Base-by-base conservation (phyloP, 1,139 yeast species). In the Suhomyces panamericanus region DNA sequence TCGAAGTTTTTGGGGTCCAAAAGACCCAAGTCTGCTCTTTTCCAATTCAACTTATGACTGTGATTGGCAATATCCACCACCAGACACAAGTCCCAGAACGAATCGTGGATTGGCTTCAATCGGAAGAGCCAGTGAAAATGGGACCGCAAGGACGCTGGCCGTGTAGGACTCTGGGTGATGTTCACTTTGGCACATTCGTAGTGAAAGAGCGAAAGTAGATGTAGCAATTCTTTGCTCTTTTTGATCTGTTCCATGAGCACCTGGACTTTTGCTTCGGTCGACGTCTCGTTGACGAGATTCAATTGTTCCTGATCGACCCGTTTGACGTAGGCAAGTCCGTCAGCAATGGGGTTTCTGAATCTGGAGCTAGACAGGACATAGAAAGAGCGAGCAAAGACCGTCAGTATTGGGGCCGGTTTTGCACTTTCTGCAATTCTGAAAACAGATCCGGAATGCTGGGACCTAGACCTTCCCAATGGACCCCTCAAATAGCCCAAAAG, bases 71-170 rank as follows among this genome's bases (percentile, higher is more conserved):
- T 56, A 32, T 69, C 67, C 36, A 58, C 48, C 13, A 58, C 42
- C 33, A 58, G 60, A 49, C 77, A 69, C 38, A 61, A 55, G 8
- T 66, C 73, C 77, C 78, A 74, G 43, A 74, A 73, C n/a, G 69
- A 56, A 12, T 57, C 47, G 50, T 73, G 73, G 26, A 73, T 53
- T 6, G 69, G 70, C 12, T 52, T 51, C 39, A 64, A 58, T 35
- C 58, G 59, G 30, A 58, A 26, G 10, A 42, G 29, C 41, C 48
- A 51, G 14, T 27, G 35, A 17, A 43, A 16, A 17, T 40, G 32
- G 35, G 48, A 54, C 36, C 32, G 34, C 14, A 42, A 14, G 15
- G 51, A 42, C 9, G 35, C 7, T 12, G 15, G 22, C 30, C 41
- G 26, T 11, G 40, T 12, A 8, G 31, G 36, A 2, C 35, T 41